Evolutionary conservation across 164 flowering plant genomes (phyloP).

Genomic region (Umbilicus rupestris): DNA sequence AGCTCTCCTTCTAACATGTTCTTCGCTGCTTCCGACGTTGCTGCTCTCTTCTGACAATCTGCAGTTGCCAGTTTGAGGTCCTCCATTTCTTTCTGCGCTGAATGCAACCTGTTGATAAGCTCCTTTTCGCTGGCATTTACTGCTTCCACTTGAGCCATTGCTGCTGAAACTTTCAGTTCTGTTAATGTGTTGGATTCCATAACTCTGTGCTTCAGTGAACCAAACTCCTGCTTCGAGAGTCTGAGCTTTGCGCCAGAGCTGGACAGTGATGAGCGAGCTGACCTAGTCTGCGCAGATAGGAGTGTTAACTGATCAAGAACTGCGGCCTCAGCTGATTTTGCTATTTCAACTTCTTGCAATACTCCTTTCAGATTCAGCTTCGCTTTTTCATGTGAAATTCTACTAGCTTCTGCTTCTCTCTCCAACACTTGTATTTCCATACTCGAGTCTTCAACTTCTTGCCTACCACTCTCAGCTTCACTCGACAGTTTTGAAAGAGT

Average conservation of each 20-base stretch:
- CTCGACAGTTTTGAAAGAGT: not conserved
- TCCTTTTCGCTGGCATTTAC: conserved; percentile 4
- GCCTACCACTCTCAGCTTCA: not conserved
- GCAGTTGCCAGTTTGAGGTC: conserved; percentile 7
- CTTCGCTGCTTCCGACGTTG: conserved; percentile 4
- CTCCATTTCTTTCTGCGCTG: not conserved
- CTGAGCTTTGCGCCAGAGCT: not conserved
- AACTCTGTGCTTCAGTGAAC: not conserved
- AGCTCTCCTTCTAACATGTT: not conserved
- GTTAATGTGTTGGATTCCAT: conserved; percentile 1
- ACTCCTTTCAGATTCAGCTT: not conserved
- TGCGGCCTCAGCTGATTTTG: not conserved
- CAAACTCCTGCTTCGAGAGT: conserved; percentile 3
- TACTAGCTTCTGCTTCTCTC: not conserved
- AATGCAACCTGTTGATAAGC: not conserved
- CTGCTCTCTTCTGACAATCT: not conserved
- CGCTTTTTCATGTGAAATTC: not conserved
- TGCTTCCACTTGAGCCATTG: conserved; percentile 10
- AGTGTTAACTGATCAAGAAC: conserved; percentile 6
- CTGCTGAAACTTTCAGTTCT: conserved; percentile 6
- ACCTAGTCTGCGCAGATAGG: not conserved
- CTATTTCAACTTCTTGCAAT: not conserved
- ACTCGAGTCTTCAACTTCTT: not conserved
- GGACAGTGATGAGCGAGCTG: conserved; percentile 6
- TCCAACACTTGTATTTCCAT: not conserved